A percentile compares a stretch with the other conserved stretches of the same genome.
phyloP scores from a whole-genome alignment of 176 grass and related monocot species.

The Juncus effusus region DNA sequence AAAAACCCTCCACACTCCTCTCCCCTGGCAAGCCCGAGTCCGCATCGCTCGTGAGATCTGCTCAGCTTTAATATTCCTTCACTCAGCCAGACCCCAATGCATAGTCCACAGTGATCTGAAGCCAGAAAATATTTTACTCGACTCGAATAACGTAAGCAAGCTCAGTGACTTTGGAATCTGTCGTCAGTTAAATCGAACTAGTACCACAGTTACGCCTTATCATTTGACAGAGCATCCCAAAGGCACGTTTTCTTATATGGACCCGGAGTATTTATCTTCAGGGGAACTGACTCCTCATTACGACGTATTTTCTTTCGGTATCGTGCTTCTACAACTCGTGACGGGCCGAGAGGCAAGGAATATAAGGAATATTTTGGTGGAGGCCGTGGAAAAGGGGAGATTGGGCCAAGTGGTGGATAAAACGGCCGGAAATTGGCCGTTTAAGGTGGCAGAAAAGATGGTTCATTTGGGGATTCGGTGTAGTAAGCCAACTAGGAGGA shows the following conservation, averaged over 20 bases:
- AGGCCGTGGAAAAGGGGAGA: constrained; percentile 29
- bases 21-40: constrained; percentile 50
- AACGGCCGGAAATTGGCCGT: constrained; percentile 56
- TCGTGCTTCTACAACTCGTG: constrained; percentile 59
- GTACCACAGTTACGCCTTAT: constrained; percentile 46
- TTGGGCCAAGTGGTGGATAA: constrained; percentile 46
- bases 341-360: constrained; percentile 46
- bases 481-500: constrained; percentile 38
- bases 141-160: constrained; percentile 37
- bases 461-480: constrained; percentile 51
- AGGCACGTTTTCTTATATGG: constrained; percentile 72
- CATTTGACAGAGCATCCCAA: constrained; percentile 53
- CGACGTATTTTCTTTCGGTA: constrained; percentile 75
- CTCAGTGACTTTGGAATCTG: constrained; percentile 73
- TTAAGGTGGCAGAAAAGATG: constrained; percentile 32
- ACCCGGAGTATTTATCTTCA: constrained; percentile 53
- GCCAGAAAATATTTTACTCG: constrained; percentile 65
- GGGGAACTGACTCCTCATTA: constrained; percentile 62
- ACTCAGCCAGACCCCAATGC: constrained; percentile 44
- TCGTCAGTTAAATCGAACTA: constrained; percentile 49
- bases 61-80: constrained; percentile 62
- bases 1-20: constrained; percentile 21
- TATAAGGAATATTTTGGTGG: constrained; percentile 40
- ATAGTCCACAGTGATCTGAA: constrained; percentile 73
- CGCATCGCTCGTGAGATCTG: constrained; percentile 57